A percentile compares a stretch with the other conserved stretches of the same genome.
phyloP scores from a whole-genome alignment of 169 alveolate species.

The Toxoplasma gondii region DNA sequence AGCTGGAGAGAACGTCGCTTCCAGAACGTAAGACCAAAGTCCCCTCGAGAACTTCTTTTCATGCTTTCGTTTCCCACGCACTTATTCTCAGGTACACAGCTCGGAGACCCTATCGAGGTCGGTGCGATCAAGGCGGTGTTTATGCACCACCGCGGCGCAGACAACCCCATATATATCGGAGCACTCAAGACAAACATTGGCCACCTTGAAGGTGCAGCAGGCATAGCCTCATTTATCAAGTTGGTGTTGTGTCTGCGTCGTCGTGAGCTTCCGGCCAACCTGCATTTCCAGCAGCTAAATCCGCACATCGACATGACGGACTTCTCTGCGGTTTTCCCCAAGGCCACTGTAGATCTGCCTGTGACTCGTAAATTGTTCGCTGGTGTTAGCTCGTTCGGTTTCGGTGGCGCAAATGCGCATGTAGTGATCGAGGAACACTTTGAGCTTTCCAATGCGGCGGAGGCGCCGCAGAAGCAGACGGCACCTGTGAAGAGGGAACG shows the following conservation, averaged over 20 bases:
- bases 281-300: constrained; percentile 73
- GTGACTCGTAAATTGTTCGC: constrained; percentile 63
- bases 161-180: constrained; percentile 71
- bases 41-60: too few species aligned
- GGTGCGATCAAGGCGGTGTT: constrained; percentile 77
- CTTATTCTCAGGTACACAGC: constrained; percentile 76
- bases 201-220: constrained; percentile 79
- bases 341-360: constrained; percentile 42
- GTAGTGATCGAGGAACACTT: constrained; percentile 67
- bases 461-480: constrained; percentile 23
- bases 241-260: constrained; percentile 72
- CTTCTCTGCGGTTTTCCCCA: constrained; percentile 62
- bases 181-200: constrained; percentile 80
- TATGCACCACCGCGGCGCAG: constrained; percentile 38
- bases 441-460: constrained; percentile 31
- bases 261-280: constrained; percentile 74
- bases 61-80: too few species aligned
- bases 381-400: constrained; percentile 78
- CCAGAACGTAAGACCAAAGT: too few species aligned
- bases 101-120: constrained; percentile 83
- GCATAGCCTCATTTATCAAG: constrained; percentile 76
- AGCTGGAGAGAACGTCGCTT: too few species aligned
- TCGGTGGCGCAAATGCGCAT: constrained; percentile 80
- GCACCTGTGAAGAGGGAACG: constrained; percentile 45
- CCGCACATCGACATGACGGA: constrained; percentile 72